Conservation (phyloP, 2,329 filamentous ascomycete species). For the Trichoderma cornu-damae region DNA sequence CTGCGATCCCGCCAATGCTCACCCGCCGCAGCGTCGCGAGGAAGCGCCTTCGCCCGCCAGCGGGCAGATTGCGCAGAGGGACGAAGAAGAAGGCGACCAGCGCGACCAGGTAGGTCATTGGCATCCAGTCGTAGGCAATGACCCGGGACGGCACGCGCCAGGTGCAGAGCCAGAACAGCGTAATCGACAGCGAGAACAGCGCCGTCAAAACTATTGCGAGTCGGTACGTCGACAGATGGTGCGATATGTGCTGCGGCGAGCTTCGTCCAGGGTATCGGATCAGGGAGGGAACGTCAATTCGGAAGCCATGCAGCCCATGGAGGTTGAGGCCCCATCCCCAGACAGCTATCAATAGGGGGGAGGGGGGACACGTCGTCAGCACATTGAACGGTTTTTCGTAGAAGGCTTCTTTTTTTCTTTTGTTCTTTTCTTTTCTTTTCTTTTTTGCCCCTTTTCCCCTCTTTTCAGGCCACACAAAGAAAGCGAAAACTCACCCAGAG, state of each 20-base stretch:
- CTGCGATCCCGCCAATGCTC: constrained; percentile 77
- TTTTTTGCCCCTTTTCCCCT: no score
- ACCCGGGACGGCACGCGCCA: constrained; percentile 64
- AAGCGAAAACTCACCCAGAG: constrained; percentile 59
- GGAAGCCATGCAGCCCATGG: constrained; percentile 71
- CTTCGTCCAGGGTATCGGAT: constrained; percentile 79
- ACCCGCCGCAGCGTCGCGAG: constrained; percentile 72
- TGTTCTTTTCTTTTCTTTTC: no score
- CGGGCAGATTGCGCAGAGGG: constrained; percentile 63
- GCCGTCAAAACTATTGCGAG: constrained; percentile 72
- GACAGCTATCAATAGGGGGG: constrained; percentile 55
- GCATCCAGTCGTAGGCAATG: constrained; percentile 75
- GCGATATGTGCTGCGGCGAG: constrained; percentile 63
- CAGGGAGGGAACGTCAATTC: constrained; percentile 81
- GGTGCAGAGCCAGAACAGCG: constrained; percentile 80
- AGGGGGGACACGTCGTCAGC: not conserved
- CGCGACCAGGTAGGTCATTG: constrained; percentile 73
- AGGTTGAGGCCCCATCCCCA: constrained; percentile 96
- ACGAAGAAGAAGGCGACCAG: constrained; percentile 67
- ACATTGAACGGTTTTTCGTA: no score
- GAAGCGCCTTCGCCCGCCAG: constrained; percentile 68
- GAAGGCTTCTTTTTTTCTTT: no score
- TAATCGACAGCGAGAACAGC: constrained; percentile 65
- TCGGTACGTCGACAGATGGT: constrained; percentile 80
- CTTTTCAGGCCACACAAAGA: no score